Percentiles rank a stretch among this genome's conserved stretches.
Evolutionary conservation across 2,329 filamentous ascomycete genomes (phyloP).

Genomic region (Pseudogymnoascus destructans): DNA sequence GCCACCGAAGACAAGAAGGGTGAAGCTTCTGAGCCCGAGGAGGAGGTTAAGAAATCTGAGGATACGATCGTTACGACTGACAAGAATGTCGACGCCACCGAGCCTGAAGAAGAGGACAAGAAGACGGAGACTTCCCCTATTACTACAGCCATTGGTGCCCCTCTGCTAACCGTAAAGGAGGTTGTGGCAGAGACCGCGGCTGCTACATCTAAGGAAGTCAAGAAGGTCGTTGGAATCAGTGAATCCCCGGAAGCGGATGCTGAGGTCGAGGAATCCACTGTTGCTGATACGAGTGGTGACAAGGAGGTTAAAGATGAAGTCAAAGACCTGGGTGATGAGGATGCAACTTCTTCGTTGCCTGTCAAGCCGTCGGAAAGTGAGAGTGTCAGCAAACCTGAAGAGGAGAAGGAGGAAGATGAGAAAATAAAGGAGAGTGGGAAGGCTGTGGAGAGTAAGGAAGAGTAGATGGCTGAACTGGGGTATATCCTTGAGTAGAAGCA

Average conservation of each 20-base stretch:
- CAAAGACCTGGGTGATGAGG: background rate
- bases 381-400: background rate
- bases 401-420: background rate
- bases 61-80: background rate
- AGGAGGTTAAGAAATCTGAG: background rate
- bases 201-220: background rate
- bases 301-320: background rate
- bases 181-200: conserved; percentile 1
- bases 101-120: background rate
- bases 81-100: background rate
- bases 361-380: background rate
- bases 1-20: background rate
- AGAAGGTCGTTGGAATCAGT: background rate
- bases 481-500: background rate
- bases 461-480: background rate
- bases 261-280: background rate
- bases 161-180: background rate
- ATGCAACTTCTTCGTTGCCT: background rate
- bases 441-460: background rate
- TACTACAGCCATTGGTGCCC: background rate
- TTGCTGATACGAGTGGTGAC: background rate
- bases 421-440: background rate
- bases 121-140: background rate
- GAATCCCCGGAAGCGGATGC: background rate
- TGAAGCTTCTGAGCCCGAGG: background rate